Evolutionary conservation across 306 rosid species (phyloP).

Genomic region (Malus orientalis): DNA sequence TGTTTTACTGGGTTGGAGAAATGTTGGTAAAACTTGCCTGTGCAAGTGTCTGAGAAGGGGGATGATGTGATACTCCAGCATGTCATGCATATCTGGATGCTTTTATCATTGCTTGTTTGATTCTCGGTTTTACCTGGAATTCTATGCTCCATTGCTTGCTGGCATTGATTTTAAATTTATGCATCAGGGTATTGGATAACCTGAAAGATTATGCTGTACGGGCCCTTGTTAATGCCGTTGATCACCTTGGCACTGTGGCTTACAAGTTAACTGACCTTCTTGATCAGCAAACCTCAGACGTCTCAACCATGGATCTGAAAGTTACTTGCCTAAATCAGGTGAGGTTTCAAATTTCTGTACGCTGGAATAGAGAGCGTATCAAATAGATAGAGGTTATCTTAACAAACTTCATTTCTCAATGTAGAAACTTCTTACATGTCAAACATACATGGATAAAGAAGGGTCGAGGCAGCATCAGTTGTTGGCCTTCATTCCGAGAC

Average conservation of each 20-base stretch:
- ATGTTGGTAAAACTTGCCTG: no score
- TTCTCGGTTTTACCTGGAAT: neutral
- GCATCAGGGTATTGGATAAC: conserved; percentile 72
- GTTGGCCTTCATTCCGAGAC: conserved; percentile 72
- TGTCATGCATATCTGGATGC: neutral
- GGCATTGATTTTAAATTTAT: conserved; percentile 6
- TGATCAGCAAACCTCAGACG: conserved; percentile 68
- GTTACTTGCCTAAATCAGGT: conserved; percentile 73
- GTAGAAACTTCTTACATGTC: conserved; percentile 77
- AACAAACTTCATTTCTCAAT: conserved; percentile 21
- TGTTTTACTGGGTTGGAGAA: neutral
- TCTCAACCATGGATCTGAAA: conserved; percentile 66
- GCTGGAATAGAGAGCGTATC: conserved; percentile 2
- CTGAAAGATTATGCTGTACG: conserved; percentile 88
- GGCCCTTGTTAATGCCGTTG: conserved; percentile 89
- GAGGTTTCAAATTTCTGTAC: conserved; percentile 6
- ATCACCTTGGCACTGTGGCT: conserved; percentile 98
- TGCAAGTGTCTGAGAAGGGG: neutral
- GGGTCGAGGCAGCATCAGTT: conserved; percentile 85
- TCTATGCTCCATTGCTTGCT: neutral
- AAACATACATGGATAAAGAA: conserved; percentile 63
- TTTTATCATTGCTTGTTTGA: neutral
- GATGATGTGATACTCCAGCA: neutral
- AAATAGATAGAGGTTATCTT: conserved; percentile 15
- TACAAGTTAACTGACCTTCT: conserved; percentile 76